Conservation (phyloP, 805 yeast genomes). For the Candida fluviatilis region DNA sequence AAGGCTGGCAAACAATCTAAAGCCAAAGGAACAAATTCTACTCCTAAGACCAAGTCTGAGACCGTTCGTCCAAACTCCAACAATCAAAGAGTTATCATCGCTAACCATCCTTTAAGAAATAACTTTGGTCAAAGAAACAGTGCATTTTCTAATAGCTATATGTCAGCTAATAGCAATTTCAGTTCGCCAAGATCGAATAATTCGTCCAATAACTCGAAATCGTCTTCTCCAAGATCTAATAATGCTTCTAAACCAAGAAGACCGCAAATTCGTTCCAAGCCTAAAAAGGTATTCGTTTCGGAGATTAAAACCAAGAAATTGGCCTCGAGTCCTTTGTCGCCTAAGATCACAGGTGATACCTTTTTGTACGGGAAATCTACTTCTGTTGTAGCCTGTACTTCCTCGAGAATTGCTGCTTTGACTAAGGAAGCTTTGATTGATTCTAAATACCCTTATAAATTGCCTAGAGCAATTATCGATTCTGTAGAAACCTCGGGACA, state of each 20-base stretch:
- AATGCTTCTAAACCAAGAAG: slow-evolving; percentile 1
- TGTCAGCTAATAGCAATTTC: background rate
- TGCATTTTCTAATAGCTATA: background rate
- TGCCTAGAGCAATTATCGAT: slow-evolving; percentile 32
- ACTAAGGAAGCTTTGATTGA: slow-evolving; percentile 33
- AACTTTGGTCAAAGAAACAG: slow-evolving; percentile 1
- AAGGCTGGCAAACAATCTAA: background rate
- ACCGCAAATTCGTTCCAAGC: background rate
- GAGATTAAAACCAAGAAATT: slow-evolving; percentile 7
- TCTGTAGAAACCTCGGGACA: slow-evolving; percentile 11
- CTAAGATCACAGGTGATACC: slow-evolving; percentile 13
- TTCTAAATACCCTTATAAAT: slow-evolving; percentile 38
- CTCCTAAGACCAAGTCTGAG: slow-evolving; percentile 3
- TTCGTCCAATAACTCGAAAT: background rate
- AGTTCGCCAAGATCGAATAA: background rate
- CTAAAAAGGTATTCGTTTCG: background rate
- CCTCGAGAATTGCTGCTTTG: slow-evolving; percentile 37
- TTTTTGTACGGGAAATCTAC: slow-evolving; percentile 38
- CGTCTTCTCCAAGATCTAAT: background rate
- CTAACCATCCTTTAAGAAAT: slow-evolving; percentile 4
- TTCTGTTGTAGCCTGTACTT: slow-evolving; percentile 20
- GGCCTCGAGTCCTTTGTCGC: slow-evolving; percentile 4
- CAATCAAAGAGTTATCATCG: slow-evolving; percentile 1
- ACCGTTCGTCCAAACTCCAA: background rate
- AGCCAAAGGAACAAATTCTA: slow-evolving; percentile 5